Base-by-base conservation (phyloP, 306 rosid species). In the Hippophae tibetana region DNA sequence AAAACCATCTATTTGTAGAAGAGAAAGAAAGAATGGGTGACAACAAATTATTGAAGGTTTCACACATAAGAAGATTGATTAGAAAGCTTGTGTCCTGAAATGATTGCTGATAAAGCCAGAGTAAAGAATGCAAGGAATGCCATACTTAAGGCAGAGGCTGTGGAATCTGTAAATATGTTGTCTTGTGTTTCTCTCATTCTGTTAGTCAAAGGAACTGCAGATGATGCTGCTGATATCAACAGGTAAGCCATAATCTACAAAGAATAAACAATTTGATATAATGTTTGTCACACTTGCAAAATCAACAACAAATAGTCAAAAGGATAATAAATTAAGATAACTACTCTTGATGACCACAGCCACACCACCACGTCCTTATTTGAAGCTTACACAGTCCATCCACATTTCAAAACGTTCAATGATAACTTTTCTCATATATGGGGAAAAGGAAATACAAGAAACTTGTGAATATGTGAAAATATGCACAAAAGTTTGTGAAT, bases 241-340 rank as follows among this genome's bases (percentile, higher is more conserved):
- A 92, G 71, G 69, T 85, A 87, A 5, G 98, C 88, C 73, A 76
- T 73, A 13, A 87, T 70, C 98, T 92, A 82, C 69, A 71, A 64
- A 62, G 3, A 23, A 56, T 58, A 70, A 46, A 10, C 12, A 31
- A 31, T 31, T 2, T 31, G 38, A 31, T 31, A 31, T 31, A 31
- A 31, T 31, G 38, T 31, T 31, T 31, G 38, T 31, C 38, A 31
- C 0, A 31, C 38, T 31, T 31, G 1, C 38, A 31, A 31, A 31
- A 31, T 31, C 5, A 31, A 31, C 5, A 31, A 31, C 3, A 31
- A 31, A 0, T 31, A 2, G 38, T 31, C 38, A 31, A 31, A 31
- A 31, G 5, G 38, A 31, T 2, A 31, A 31, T 2, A 31, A 31
- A 31, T 4, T 31, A 31, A 31, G 38, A 31, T 4, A 31, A 31